Conservation (phyloP, 2,329 filamentous ascomycete species). For the Fusarium sp. region DNA sequence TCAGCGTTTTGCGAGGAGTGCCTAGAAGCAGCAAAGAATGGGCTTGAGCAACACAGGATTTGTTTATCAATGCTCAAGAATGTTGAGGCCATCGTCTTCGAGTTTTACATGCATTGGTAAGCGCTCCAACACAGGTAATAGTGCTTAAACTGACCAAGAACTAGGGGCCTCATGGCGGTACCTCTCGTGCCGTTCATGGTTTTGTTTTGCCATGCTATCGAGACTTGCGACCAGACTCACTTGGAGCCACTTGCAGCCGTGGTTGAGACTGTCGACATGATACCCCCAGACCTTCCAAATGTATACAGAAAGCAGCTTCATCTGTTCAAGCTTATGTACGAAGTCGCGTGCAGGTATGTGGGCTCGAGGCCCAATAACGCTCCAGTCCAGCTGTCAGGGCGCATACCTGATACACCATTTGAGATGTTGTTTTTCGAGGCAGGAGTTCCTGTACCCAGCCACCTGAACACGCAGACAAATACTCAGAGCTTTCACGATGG, state of each 20-base stretch:
- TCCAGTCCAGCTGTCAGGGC: neutral
- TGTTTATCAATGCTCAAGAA: neutral
- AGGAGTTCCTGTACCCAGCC: neutral
- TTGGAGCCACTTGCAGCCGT: neutral
- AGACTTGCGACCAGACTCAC: neutral
- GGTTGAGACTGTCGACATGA: neutral
- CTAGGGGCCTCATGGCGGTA: neutral
- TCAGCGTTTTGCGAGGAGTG: constrained; percentile 7
- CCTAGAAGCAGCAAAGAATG: neutral
- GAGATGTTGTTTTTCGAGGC: constrained; percentile 11
- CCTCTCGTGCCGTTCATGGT: constrained; percentile 2
- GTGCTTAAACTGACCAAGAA: fast-evolving
- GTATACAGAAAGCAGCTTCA: constrained; percentile 6
- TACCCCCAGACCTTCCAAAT: neutral
- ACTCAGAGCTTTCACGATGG: neutral
- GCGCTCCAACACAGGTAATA: fast-evolving
- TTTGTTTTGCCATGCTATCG: constrained; percentile 7
- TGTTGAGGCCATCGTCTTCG: neutral
- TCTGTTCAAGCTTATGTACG: constrained; percentile 7
- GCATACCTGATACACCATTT: constrained; percentile 6
- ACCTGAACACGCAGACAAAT: neutral
- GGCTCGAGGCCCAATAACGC: neutral
- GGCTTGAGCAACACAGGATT: neutral
- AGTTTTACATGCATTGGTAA: constrained; percentile 5
- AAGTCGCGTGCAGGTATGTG: neutral